Evolutionary conservation across 441 rosid genomes (phyloP), one percentile per base, ranked within the genome.

Genomic region (Populus tomentosa): DNA sequence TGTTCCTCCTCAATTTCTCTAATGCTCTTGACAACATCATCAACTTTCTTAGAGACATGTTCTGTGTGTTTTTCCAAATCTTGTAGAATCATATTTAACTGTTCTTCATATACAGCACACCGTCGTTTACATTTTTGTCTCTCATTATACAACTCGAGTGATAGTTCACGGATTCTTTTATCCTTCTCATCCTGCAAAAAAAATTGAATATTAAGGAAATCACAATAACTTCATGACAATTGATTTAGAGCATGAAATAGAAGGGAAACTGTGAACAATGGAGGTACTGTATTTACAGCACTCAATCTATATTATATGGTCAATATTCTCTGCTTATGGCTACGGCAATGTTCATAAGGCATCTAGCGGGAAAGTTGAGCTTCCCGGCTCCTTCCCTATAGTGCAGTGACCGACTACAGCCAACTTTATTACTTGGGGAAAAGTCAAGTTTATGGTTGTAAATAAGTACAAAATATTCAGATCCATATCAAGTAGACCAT

Each of bases 1-100:
- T 70, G 71, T 63, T 74, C 75, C 68, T 76, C 78, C 68, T 79
- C 75, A 53, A 79, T 75, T 66, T 74, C 82, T 71, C 72, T 75
- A 11, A 74, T 74, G 35, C 78, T 77, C 80, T 73, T 63, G 14
- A 77, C 78, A 50, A 70, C 30, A 74, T 77, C 73, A 28, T 32
- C 71, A 21, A 73, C 75, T 74, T 77, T 74, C 32, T 53, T 81
- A 6, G 80, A 77, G 20, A 77, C 67, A 46, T 74, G 80, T 32
- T 74, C 75, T 14, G 78, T 65, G 75, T 70, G 83, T 28, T 73
- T 64, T 24, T 73, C 77, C 59, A 80, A 26, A 73, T 73, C 75
- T 40, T 74, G 70, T 28, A 73, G 50, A 50, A 73, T 77, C 69
- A 21, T n/a, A 70, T 73, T 80, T 53, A 56, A 61, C 26, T 77